Evolutionary conservation across 371 early-diverging fungal species (phyloP).

Genomic region (Mucor piriformis): DNA sequence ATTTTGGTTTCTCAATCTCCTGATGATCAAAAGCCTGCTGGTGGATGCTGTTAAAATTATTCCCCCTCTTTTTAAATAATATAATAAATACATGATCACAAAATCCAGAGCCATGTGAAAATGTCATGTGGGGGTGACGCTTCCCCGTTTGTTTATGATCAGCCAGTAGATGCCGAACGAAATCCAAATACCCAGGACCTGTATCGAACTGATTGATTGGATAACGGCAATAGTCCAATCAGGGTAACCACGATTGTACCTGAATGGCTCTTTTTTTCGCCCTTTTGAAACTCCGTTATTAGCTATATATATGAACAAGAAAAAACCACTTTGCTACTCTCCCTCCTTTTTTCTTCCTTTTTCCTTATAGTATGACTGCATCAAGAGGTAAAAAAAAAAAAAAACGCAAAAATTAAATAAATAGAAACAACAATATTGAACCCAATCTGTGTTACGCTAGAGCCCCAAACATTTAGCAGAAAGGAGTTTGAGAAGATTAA

Average conservation of each 20-base stretch:
- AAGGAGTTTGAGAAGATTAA: slow-evolving; percentile 40
- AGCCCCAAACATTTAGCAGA: slow-evolving; percentile 31
- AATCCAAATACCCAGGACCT: neutral
- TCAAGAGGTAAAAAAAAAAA: slow-evolving; percentile 3
- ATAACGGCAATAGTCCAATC: slow-evolving; percentile 9
- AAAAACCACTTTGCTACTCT: neutral
- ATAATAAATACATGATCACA: no score
- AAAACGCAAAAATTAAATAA: slow-evolving; percentile 14
- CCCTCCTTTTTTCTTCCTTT: neutral
- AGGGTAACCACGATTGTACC: slow-evolving; percentile 19
- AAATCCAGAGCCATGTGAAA: slow-evolving; percentile 1
- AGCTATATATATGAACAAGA: neutral
- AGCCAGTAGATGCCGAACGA: no score
- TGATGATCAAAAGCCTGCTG: slow-evolving; percentile 65
- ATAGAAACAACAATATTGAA: no score
- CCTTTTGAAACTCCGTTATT: neutral
- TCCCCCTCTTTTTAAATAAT: neutral
- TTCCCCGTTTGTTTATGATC: no score
- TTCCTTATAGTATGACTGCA: neutral
- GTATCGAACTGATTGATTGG: slow-evolving; percentile 3
- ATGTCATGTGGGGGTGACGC: no score
- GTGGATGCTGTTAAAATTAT: slow-evolving; percentile 74
- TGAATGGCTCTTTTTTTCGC: slow-evolving; percentile 11
- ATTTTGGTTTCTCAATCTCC: slow-evolving; percentile 72
- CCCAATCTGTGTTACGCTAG: slow-evolving; percentile 17